phyloP scores from a whole-genome alignment of 2,329 filamentous ascomycete species.

The Fusarium ambrosium region DNA sequence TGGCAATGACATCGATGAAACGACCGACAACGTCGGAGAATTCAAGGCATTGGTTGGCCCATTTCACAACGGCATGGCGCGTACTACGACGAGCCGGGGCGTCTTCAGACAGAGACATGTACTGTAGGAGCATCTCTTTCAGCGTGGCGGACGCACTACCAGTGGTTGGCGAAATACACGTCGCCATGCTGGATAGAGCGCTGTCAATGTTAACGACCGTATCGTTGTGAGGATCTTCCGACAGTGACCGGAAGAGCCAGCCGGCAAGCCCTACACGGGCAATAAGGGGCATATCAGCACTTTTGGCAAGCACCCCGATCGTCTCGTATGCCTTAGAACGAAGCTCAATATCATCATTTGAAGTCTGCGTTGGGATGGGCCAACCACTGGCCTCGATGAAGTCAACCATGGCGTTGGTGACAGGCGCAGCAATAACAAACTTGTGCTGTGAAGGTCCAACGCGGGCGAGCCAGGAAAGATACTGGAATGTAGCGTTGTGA shows the following conservation, averaged over 20 bases:
- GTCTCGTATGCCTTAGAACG: slow-evolving; percentile 90
- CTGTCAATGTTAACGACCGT: slow-evolving; percentile 92
- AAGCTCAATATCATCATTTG: slow-evolving; percentile 73
- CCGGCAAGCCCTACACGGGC: slow-evolving; percentile 68
- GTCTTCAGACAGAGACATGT: slow-evolving; percentile 70
- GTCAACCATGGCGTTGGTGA: slow-evolving; percentile 76
- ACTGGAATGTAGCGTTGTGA: slow-evolving; percentile 85
- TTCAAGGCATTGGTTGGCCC: slow-evolving; percentile 88
- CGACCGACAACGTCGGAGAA: slow-evolving; percentile 84
- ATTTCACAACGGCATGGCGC: slow-evolving; percentile 86
- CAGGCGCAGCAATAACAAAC: slow-evolving; percentile 75
- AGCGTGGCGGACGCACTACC: slow-evolving; percentile 53
- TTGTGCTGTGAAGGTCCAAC: slow-evolving; percentile 72
- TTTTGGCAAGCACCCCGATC: slow-evolving; percentile 83
- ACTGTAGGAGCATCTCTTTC: slow-evolving; percentile 72
- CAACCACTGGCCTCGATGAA: slow-evolving; percentile 88
- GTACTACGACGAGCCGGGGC: slow-evolving; percentile 75
- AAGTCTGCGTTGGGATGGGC: slow-evolving; percentile 74
- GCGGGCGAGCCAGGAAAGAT: slow-evolving; percentile 87
- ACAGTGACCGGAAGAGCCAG: slow-evolving; percentile 88
- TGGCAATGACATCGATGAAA: slow-evolving; percentile 89
- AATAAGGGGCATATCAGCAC: slow-evolving; percentile 68
- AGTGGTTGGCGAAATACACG: slow-evolving; percentile 56
- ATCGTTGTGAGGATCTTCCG: slow-evolving; percentile 80
- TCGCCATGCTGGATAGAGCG: slow-evolving; percentile 80